Base-by-base conservation (phyloP, 257 asterid species). In the Penstemon newberryi region DNA sequence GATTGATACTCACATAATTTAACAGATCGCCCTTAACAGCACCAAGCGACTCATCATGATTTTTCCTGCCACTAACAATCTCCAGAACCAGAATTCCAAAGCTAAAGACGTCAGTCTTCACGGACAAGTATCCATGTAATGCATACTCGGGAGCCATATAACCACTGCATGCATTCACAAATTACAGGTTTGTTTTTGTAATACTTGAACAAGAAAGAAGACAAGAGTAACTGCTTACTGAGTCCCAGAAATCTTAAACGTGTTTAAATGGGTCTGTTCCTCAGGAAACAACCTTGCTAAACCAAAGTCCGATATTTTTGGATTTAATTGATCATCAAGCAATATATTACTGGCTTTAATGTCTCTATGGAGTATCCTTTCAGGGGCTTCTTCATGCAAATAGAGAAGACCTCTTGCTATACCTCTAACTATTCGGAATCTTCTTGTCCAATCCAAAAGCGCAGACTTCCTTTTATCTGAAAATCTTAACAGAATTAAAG, bases 81-180 rank as follows among this genome's bases (percentile, higher is more conserved):
- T 91, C 97, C 73, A 91, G 65, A 43, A 91, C 73, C 80, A 91
- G 83, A 75, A 91, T 76, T 49, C 97, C 96, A 15, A 83, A 89
- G 71, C 97, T 88, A 67, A 91, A 91, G 56, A 91, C 97, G 65
- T 91, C 96, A 6, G 95, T 79, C 87, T 91, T 91, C 74, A 87
- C 96, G 2, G 97, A 89, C 58, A 91, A 69, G 67, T 82, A 85
- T 70, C 96, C 97, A 60, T 72, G 91, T 47, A 90, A 64, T 54
- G 96, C 96, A 76, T 90, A 90, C 76, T 90, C 97, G 0, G 97
- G 97, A 66, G 97, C 95, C 96, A 91, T 88, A 73, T 88, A 91
- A 42, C 97, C 96, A 74, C 97, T 91, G 87, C 80, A 73, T 37
- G 60, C 61, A 73, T 25, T 25, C 33, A 56, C 47, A 78, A 55